These are phyloP conservation scores for Polygonum maritimum DNA, from an alignment of 148 eudicot species.

Conservation along the genomic window DNA sequence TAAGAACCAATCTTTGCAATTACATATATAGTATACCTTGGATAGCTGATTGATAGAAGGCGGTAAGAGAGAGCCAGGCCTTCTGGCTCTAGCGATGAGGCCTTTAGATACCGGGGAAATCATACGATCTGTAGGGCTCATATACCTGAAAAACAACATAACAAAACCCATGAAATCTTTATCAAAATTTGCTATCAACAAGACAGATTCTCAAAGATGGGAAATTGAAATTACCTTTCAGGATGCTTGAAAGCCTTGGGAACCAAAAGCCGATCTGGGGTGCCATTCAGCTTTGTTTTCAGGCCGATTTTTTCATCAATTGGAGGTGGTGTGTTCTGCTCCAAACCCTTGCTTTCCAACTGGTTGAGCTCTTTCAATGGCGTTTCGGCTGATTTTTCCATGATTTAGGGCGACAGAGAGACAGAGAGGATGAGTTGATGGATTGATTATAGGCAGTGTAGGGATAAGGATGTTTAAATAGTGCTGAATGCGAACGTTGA, in stretches of 20 bases:
- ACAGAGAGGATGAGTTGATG: background rate
- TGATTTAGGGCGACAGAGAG: background rate
- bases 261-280: conserved; percentile 34
- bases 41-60: conserved; percentile 36
- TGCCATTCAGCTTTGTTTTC: conserved; percentile 1
- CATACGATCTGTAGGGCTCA: conserved; percentile 36
- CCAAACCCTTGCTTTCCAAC: background rate
- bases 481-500: conserved; percentile 4
- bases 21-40: conserved; percentile 35
- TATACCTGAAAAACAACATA: conserved; percentile 16
- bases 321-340: background rate
- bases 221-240: conserved; percentile 22
- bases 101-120: conserved; percentile 39
- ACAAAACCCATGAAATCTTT: background rate
- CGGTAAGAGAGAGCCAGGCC: conserved; percentile 36
- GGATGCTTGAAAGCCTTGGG: conserved; percentile 45
- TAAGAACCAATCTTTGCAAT: no score
- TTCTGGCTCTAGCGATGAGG: conserved; percentile 33
- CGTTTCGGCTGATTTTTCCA: background rate
- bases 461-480: background rate
- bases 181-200: background rate
- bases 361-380: conserved; percentile 12
- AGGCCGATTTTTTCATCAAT: background rate
- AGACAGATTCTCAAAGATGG: background rate
- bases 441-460: background rate